Evolutionary conservation across 345 rosid genomes (phyloP).

Genomic region (Moricandia moricandioides): DNA sequence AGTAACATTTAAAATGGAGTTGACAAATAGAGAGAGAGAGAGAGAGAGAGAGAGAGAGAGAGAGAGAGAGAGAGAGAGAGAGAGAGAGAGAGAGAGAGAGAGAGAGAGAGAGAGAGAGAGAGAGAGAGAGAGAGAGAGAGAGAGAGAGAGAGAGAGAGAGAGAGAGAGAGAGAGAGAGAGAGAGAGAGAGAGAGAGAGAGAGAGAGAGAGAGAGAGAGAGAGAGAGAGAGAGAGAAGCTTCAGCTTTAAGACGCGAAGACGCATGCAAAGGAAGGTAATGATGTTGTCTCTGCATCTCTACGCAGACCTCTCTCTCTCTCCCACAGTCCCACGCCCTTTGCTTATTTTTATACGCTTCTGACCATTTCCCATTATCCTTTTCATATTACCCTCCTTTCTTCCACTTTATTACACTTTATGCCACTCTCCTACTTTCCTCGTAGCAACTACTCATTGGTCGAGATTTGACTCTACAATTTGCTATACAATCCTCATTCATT

Average conservation of each 20-base stretch:
- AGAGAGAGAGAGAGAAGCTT: conserved; percentile 17
- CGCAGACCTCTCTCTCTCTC: conserved; percentile 44
- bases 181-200: neutral
- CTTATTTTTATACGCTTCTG: conserved; percentile 48
- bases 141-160: neutral
- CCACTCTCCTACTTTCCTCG: conserved; percentile 22
- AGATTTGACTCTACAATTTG: neutral
- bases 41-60: neutral
- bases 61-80: neutral
- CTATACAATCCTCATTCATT: neutral
- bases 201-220: neutral
- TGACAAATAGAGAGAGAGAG: conserved; percentile 10
- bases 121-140: neutral
- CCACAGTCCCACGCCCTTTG: conserved; percentile 35
- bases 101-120: neutral
- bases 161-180: neutral
- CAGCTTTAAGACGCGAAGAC: conserved; percentile 63
- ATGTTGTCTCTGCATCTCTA: conserved; percentile 67
- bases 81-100: neutral
- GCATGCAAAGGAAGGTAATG: conserved; percentile 79
- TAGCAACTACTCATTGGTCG: neutral
- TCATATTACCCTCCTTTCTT: conserved; percentile 3
- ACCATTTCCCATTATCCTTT: conserved; percentile 21
- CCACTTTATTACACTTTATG: neutral
- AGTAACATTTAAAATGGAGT: conserved; percentile 9